These are phyloP conservation scores for Suillus lakei DNA, from an alignment of 768 basidiomycete genomes.

Conservation along the genomic window DNA sequence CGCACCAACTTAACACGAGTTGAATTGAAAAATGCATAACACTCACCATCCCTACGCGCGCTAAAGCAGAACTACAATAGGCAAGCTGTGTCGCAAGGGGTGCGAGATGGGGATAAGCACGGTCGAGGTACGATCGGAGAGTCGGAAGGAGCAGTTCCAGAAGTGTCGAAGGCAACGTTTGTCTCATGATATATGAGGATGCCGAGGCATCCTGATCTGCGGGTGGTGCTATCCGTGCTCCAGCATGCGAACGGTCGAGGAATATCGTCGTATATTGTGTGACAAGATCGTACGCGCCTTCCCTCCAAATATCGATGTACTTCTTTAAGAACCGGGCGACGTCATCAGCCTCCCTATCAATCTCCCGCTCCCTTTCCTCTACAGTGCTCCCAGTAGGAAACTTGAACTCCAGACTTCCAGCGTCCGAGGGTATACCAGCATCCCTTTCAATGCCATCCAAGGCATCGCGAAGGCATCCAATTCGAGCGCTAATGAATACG, in stretches of 20 bases:
- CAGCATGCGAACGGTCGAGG: conserved; percentile 60
- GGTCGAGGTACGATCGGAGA: conserved; percentile 64
- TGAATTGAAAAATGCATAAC: not conserved
- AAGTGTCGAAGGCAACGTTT: conserved; percentile 35
- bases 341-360: conserved; percentile 72
- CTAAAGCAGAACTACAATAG: conserved; percentile 91
- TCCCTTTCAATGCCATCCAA: conserved; percentile 57
- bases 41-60: conserved; percentile 80
- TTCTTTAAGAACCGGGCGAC: conserved; percentile 79
- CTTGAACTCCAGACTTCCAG: conserved; percentile 16
- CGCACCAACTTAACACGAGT: conserved; percentile 8
- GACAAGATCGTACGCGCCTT: conserved; percentile 90
- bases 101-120: conserved; percentile 64
- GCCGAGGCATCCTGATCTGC: conserved; percentile 20
- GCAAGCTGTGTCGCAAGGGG: conserved; percentile 92
- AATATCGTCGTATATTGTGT: conserved; percentile 92
- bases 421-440: conserved; percentile 39
- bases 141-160: conserved; percentile 65
- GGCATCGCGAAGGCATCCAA: conserved; percentile 61
- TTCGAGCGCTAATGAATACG: conserved; percentile 79
- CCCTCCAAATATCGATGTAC: conserved; percentile 90
- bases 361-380: conserved; percentile 41
- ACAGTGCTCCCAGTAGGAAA: conserved; percentile 24
- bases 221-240: conserved; percentile 21
- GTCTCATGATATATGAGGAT: conserved; percentile 26